Evolutionary conservation across 495 filamentous ascomycete genomes (phyloP).

Genomic region (Penicillium egyptiacum): DNA sequence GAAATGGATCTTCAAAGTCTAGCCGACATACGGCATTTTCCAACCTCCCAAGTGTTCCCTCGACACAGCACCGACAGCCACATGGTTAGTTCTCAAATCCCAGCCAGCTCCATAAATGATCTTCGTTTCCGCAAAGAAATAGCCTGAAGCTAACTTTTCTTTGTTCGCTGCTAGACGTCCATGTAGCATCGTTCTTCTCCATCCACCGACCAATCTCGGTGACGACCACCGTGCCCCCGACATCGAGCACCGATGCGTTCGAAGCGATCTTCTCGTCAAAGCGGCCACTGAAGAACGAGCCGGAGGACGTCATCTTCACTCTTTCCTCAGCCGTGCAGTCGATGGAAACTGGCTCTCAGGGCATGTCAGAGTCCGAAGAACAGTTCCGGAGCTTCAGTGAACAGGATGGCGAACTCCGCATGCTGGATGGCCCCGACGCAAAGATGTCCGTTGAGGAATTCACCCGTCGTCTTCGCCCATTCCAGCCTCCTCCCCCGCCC

Average conservation of each 20-base stretch:
- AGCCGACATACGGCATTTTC: conserved; percentile 46
- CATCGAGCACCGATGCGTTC: conserved; percentile 70
- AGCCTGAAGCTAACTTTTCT: conserved; percentile 4
- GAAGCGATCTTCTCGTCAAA: conserved; percentile 70
- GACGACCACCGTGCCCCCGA: conserved; percentile 72
- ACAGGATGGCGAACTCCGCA: conserved; percentile 51
- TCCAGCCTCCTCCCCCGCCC: conserved; percentile 74
- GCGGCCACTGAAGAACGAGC: conserved; percentile 49
- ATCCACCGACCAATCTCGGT: conserved; percentile 92
- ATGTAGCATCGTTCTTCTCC: conserved; percentile 90
- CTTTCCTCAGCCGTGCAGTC: conserved; percentile 69
- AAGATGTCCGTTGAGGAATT: conserved; percentile 53
- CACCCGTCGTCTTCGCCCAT: conserved; percentile 66
- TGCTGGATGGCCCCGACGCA: conserved; percentile 39
- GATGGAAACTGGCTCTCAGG: conserved; percentile 57
- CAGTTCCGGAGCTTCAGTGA: conserved; percentile 50
- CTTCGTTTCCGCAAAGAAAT: not conserved
- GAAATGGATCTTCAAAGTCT: conserved; percentile 38
- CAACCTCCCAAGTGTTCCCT: conserved; percentile 78
- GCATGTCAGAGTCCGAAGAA: conserved; percentile 47
- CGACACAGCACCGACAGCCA: conserved; percentile 73
- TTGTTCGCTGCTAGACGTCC: conserved; percentile 61
- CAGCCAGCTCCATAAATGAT: not conserved
- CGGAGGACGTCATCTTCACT: conserved; percentile 73
- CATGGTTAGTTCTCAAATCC: conserved; percentile 55